These are phyloP conservation scores for Tetragonia tetragonoides DNA, from an alignment of 148 eudicot genomes.

Conservation along the genomic window DNA sequence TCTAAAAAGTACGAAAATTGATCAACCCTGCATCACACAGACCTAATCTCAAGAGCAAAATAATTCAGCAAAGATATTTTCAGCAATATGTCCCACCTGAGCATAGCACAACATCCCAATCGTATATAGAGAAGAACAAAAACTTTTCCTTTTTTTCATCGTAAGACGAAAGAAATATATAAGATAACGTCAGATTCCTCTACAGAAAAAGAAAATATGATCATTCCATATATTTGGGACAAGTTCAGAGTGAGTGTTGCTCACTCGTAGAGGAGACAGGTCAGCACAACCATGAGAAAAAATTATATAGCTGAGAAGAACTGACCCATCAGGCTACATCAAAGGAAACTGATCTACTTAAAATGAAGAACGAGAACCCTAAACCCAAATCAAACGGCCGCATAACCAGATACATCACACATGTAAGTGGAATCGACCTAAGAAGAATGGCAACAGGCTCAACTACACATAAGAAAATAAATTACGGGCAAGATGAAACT, in stretches of 20 bases:
- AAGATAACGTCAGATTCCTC: constrained; percentile 13
- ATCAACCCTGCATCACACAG: constrained; percentile 27
- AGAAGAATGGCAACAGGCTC: constrained; percentile 13
- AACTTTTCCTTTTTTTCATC: too few relatives aligned
- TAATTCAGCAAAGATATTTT: constrained; percentile 26
- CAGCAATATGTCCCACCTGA: constrained; percentile 10
- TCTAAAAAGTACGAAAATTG: constrained; percentile 9
- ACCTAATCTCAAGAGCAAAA: constrained; percentile 20
- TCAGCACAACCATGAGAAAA: too few relatives aligned
- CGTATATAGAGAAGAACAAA: constrained; percentile 2
- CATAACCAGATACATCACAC: constrained; percentile 14
- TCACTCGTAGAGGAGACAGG: too few relatives aligned
- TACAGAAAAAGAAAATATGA: not conserved
- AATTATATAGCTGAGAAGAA: not conserved
- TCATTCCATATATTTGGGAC: constrained; percentile 9
- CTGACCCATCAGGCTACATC: constrained; percentile 6
- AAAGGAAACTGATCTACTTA: constrained; percentile 8
- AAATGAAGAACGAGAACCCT: not conserved
- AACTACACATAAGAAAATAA: constrained; percentile 15
- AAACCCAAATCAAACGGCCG: not conserved
- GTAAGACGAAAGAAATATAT: too few relatives aligned
- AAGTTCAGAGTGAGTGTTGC: too few relatives aligned
- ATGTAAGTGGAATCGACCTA: constrained; percentile 8
- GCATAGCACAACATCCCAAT: constrained; percentile 1
- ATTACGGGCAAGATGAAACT: constrained; percentile 3